Evolutionary conservation across 768 basidiomycete genomes (phyloP), one percentile per base, ranked within the genome.

Genomic region (Trametes coccinea): DNA sequence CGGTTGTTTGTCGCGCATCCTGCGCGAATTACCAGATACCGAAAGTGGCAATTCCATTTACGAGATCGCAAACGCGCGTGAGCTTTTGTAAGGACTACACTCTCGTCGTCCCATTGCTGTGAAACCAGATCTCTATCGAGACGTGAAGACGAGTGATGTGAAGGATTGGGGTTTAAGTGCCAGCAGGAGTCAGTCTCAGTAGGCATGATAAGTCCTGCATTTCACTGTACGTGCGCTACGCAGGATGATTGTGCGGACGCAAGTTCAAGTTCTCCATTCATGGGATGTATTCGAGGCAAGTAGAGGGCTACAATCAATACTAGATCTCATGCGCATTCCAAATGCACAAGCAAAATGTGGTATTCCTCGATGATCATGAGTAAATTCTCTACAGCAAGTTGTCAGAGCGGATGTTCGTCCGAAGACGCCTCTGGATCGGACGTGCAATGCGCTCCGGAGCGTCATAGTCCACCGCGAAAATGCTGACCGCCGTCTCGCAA

Each of bases 391-490:
- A 58, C 2, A n/a, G 37, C 27, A 56, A 22, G 39, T 33, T 14
- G 22, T 51, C 49, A 16, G 57, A n/a, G 10, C 50, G 53, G 17
- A 64, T 54, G 48, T 37, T 41, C 16, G 33, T 22, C 13, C 47
- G 30, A 17, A 64, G 59, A 14, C 48, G 58, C 39, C 55, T 53
- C 72, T 67, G 48, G 63, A 66, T 44, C 40, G 67, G 71, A 33
- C 60, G 52, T n/a, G 72, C 70, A n/a, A 69, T 53, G 13, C 31
- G 61, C 14, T 58, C 51, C 1, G 72, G 72, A 16, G 73, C 73
- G 52, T 74, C 73, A 40, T 74, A 74, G 43, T 74, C 73, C 33
- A 73, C 60, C 17, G 65, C 49, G 64, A 73, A 73, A 17, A 74
- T 64, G 53, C 70, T 71, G 51, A 74, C 71, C 4, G 71, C 60